Evolutionary conservation across 768 basidiomycete genomes (phyloP).

Genomic region (Podaxis pistillaris): DNA sequence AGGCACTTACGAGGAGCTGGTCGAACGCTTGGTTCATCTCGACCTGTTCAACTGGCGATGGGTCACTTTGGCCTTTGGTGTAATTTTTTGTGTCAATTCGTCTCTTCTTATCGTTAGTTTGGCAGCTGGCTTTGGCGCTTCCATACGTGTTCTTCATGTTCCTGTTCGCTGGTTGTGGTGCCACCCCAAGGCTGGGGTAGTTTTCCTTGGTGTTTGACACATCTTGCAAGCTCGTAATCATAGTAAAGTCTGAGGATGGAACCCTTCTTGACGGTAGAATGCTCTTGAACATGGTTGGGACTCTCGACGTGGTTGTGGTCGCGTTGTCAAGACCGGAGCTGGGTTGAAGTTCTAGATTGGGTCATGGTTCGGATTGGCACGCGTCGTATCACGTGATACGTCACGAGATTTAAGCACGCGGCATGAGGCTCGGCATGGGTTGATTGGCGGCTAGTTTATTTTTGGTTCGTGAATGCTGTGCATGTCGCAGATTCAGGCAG

Average conservation of each 20-base stretch:
- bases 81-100: slow-evolving; percentile 26
- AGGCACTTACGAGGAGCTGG: slow-evolving; percentile 64
- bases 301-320: slow-evolving; percentile 17
- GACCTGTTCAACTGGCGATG: slow-evolving; percentile 27
- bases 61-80: slow-evolving; percentile 26
- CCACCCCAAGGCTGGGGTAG: slow-evolving; percentile 33
- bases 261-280: slow-evolving; percentile 71
- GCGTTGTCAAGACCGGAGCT: slow-evolving; percentile 7
- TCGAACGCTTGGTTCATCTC: slow-evolving; percentile 75
- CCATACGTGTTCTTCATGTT: slow-evolving; percentile 29
- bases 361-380: slow-evolving; percentile 32
- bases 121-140: slow-evolving; percentile 31
- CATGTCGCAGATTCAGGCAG: neutral
- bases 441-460: neutral
- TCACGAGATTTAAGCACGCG: slow-evolving; percentile 19
- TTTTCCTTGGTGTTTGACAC: slow-evolving; percentile 64
- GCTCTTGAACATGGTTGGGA: slow-evolving; percentile 70
- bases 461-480: neutral
- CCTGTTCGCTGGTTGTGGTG: slow-evolving; percentile 22
- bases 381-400: slow-evolving; percentile 27
- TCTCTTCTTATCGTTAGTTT: slow-evolving; percentile 47
- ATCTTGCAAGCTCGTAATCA: slow-evolving; percentile 58
- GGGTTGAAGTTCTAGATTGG: slow-evolving; percentile 30
- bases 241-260: slow-evolving; percentile 69
- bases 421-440: neutral